These are phyloP conservation scores for Populus alba DNA, from an alignment of 345 rosid species.

Conservation along the genomic window DNA sequence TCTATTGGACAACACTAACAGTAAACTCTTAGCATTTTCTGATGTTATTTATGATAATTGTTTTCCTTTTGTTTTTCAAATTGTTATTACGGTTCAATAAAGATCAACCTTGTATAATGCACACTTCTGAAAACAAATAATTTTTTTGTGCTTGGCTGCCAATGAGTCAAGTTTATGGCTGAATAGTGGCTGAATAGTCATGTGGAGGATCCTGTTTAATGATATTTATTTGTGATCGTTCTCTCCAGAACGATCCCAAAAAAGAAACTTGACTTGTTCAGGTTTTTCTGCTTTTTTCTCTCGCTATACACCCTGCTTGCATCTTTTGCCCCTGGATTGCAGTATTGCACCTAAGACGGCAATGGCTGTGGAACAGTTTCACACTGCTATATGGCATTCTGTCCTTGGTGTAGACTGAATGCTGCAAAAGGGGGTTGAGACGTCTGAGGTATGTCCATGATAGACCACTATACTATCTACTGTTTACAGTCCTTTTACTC, in stretches of 20 bases:
- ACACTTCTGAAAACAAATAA: background rate
- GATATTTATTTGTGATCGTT: background rate
- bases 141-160: background rate
- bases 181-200: background rate
- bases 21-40: background rate
- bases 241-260: background rate
- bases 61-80: background rate
- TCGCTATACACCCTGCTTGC: background rate
- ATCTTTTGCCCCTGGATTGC: background rate
- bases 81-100: background rate
- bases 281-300: background rate
- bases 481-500: background rate
- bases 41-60: background rate
- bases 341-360: background rate
- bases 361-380: conserved; percentile 7
- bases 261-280: background rate
- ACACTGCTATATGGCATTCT: background rate
- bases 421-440: background rate
- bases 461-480: background rate
- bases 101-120: background rate
- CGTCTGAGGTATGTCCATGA: background rate
- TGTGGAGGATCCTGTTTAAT: background rate
- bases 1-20: background rate
- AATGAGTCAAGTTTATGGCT: conserved; percentile 1
- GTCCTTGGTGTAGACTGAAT: background rate